Conservation (phyloP, 768 basidiomycete species). For the Rhizopogon roseolus region DNA sequence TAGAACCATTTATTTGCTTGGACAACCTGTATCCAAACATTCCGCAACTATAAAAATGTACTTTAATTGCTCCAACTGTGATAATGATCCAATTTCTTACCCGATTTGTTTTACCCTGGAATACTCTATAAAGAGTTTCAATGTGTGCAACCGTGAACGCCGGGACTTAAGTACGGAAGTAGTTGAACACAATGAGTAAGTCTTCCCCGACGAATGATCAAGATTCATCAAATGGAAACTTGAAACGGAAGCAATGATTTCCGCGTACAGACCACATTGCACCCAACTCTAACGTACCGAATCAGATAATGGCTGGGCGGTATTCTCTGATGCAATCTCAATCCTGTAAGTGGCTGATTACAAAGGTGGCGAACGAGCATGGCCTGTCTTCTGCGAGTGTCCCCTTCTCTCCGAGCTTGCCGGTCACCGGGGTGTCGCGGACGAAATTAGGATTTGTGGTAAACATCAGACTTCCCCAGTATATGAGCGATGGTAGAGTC, state of each 20-base stretch:
- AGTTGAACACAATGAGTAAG: background rate
- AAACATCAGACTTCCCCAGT: constrained; percentile 49
- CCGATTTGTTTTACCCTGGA: constrained; percentile 52
- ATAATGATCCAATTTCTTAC: constrained; percentile 24
- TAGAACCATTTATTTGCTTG: constrained; percentile 1
- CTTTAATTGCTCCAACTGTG: background rate
- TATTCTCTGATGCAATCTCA: constrained; percentile 38
- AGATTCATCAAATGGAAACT: background rate
- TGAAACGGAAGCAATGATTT: background rate
- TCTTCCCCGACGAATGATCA: background rate
- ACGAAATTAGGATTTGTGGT: constrained; percentile 59
- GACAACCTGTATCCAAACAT: constrained; percentile 33
- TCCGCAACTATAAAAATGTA: constrained; percentile 35
- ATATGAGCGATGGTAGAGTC: constrained; percentile 59
- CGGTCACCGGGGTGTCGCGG: constrained; percentile 40
- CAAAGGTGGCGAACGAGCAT: constrained; percentile 5
- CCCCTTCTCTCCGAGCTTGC: constrained; percentile 49
- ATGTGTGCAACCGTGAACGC: constrained; percentile 49
- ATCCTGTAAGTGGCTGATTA: constrained; percentile 1
- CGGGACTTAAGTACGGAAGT: constrained; percentile 31
- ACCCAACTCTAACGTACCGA: background rate
- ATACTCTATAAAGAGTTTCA: constrained; percentile 48
- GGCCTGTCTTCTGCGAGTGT: constrained; percentile 51
- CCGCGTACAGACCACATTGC: background rate
- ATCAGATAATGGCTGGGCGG: constrained; percentile 32